Conservation (phyloP, 257 asterid genomes). For the Solanum rostratum region DNA sequence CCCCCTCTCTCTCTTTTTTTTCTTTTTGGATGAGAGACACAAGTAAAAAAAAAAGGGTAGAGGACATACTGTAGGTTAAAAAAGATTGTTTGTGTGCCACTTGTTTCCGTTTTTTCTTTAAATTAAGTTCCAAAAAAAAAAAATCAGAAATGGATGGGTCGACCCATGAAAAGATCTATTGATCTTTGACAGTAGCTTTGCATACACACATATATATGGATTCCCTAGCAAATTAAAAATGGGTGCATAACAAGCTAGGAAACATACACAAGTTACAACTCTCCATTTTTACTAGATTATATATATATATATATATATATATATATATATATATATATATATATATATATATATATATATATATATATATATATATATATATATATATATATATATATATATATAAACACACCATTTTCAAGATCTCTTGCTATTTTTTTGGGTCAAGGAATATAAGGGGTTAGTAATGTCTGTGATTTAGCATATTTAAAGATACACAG, state of each 20-base stretch:
- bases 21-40: too few relatives aligned
- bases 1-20: neutral
- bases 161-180: neutral
- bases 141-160: neutral
- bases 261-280: neutral
- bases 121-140: neutral
- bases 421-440: neutral
- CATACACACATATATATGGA: neutral
- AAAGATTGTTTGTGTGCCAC: conserved; percentile 60
- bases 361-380: too few relatives aligned
- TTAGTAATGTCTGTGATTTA: neutral
- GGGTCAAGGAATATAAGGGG: too few relatives aligned
- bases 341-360: too few relatives aligned
- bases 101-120: conserved; percentile 2
- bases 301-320: too few relatives aligned
- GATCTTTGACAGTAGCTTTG: neutral
- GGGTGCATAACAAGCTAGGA: neutral
- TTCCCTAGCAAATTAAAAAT: neutral
- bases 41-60: too few relatives aligned
- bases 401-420: too few relatives aligned
- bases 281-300: too few relatives aligned
- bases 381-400: too few relatives aligned
- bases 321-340: too few relatives aligned
- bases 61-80: too few relatives aligned
- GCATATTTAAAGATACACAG: neutral